Percentiles rank a stretch among this genome's conserved stretches.
These are phyloP conservation scores for Toxoplasma gondii DNA, from an alignment of 169 alveolate genomes.

Conservation along the genomic window DNA sequence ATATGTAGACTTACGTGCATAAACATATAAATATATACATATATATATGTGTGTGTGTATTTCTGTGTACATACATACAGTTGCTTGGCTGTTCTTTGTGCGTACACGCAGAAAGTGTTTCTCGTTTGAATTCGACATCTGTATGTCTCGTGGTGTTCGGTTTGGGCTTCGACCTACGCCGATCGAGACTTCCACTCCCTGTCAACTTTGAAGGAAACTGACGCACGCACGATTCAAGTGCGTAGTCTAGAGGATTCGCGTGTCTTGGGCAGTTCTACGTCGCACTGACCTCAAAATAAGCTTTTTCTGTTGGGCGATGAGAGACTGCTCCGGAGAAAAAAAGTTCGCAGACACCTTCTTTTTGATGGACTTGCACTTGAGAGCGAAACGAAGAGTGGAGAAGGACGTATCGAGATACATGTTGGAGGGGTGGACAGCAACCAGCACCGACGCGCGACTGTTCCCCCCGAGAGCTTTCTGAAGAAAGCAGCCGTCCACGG, in stretches of 20 bases:
- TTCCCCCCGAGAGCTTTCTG: constrained; percentile 79
- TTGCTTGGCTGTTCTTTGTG: too few species aligned
- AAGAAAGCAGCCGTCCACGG: not conserved
- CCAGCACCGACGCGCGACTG: constrained; percentile 80
- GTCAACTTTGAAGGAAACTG: too few species aligned
- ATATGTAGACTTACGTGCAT: not conserved
- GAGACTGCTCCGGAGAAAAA: constrained; percentile 81
- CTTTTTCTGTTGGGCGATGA: constrained; percentile 81
- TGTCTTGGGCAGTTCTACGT: too few species aligned
- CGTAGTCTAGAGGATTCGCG: too few species aligned
- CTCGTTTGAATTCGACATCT: too few species aligned
- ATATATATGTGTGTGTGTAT: not conserved
- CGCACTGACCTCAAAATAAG: constrained; percentile 70
- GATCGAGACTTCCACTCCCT: too few species aligned
- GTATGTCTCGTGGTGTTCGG: too few species aligned
- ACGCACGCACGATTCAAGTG: too few species aligned
- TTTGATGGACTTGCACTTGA: constrained; percentile 75
- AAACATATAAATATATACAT: not conserved
- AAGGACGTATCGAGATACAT: constrained; percentile 78
- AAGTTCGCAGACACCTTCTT: constrained; percentile 73
- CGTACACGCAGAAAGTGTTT: too few species aligned
- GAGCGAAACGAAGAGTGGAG: constrained; percentile 80
- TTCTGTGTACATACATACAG: too few species aligned
- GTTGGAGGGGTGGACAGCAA: constrained; percentile 81
- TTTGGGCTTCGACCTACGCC: too few species aligned